A percentile compares a stretch with the other conserved stretches of the same genome.
Conservation (phyloP, 305 asterid species). For the Salvia sclarea region DNA sequence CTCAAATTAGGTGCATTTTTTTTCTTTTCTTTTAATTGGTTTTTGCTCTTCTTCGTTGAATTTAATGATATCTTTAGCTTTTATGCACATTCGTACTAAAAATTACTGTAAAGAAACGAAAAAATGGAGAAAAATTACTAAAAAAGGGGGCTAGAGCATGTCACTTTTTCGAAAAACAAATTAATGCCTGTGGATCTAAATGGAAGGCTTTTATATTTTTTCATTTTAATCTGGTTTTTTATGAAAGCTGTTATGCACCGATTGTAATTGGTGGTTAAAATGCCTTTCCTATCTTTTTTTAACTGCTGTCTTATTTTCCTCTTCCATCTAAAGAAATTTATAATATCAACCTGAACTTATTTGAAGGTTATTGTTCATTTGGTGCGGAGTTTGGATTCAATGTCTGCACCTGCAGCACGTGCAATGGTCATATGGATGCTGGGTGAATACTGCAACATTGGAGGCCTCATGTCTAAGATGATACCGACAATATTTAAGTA, state of each 20-base stretch:
- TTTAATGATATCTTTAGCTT: too few relatives aligned
- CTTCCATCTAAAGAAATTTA: neutral
- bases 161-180: too few relatives aligned
- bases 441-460: slow-evolving; percentile 78
- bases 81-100: too few relatives aligned
- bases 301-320: slow-evolving; percentile 3
- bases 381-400: slow-evolving; percentile 78
- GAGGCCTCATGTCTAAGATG: slow-evolving; percentile 62
- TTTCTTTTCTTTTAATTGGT: too few relatives aligned
- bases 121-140: too few relatives aligned
- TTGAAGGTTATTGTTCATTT: slow-evolving; percentile 79
- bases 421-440: slow-evolving; percentile 94
- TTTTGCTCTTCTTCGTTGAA: too few relatives aligned
- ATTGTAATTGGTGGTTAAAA: neutral
- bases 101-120: too few relatives aligned
- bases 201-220: too few relatives aligned
- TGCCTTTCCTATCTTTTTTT: slow-evolving; percentile 11
- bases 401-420: slow-evolving; percentile 76
- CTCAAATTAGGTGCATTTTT: too few relatives aligned
- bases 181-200: too few relatives aligned
- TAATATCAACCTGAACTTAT: slow-evolving; percentile 15
- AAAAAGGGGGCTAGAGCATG: too few relatives aligned
- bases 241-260: neutral
- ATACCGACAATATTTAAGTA: slow-evolving; percentile 64
- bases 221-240: neutral